A percentile compares a stretch with the other conserved stretches of the same genome.
Evolutionary conservation across 495 filamentous ascomycete genomes (phyloP).

Genomic region (Penicillium dipodomyicola): DNA sequence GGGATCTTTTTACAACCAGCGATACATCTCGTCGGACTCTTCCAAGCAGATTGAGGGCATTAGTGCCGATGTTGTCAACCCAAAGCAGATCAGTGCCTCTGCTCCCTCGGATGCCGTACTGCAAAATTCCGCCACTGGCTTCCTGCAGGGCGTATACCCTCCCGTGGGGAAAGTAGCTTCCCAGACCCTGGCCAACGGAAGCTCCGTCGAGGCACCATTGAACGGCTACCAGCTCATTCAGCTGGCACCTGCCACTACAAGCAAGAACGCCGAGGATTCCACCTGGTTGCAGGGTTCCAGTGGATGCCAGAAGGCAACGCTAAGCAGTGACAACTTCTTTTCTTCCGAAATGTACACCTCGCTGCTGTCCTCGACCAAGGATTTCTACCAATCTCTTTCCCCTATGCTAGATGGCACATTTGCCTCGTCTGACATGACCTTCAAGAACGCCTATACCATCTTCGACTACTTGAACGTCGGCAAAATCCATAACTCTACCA

Average conservation of each 20-base stretch:
- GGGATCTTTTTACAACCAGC: constrained; percentile 60
- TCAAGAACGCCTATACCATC: constrained; percentile 70
- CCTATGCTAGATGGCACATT: constrained; percentile 63
- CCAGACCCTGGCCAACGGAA: constrained; percentile 52
- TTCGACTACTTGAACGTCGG: constrained; percentile 57
- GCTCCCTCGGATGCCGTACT: constrained; percentile 61
- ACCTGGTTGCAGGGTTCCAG: constrained; percentile 58
- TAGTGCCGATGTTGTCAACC: constrained; percentile 53
- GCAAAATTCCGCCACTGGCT: constrained; percentile 56
- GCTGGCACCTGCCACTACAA: constrained; percentile 39
- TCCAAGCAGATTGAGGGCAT: constrained; percentile 56
- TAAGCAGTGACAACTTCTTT: constrained; percentile 73
- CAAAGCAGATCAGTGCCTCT: constrained; percentile 56
- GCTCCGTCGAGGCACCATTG: constrained; percentile 51
- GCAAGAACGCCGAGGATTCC: constrained; percentile 51
- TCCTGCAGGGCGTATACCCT: constrained; percentile 63
- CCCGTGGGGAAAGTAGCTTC: constrained; percentile 45
- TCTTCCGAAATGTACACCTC: constrained; percentile 55
- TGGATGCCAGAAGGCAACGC: constrained; percentile 58
- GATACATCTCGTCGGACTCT: constrained; percentile 55
- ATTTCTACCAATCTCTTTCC: constrained; percentile 62
- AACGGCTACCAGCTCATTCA: constrained; percentile 63
- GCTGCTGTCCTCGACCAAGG: constrained; percentile 51
- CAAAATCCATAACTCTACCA: constrained; percentile 50
- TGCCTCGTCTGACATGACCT: constrained; percentile 49